Percentiles rank a stretch among this genome's conserved stretches.
phyloP scores from a whole-genome alignment of 768 basidiomycete species.

The Russula lepida region DNA sequence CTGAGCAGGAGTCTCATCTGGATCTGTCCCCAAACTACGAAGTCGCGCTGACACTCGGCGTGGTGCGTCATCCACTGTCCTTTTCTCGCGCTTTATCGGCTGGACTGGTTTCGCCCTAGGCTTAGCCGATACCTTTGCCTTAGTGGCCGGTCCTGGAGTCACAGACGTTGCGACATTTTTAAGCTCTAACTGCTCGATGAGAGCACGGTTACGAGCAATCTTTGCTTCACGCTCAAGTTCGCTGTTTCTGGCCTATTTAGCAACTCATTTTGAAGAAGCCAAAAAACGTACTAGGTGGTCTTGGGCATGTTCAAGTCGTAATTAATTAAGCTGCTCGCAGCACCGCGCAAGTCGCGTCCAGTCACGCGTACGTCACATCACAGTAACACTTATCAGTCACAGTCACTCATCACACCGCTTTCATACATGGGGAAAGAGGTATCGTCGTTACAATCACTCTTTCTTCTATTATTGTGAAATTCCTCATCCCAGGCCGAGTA shows the following conservation, averaged over 20 bases:
- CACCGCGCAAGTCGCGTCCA: background rate
- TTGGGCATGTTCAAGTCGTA: conserved; percentile 15
- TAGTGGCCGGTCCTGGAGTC: conserved; percentile 32
- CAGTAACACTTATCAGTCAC: background rate
- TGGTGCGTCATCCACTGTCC: conserved; percentile 35
- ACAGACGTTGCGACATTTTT: conserved; percentile 46
- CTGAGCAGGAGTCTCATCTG: conserved; percentile 56
- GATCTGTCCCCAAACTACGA: conserved; percentile 40
- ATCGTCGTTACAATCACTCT: no score
- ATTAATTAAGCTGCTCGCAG: background rate
- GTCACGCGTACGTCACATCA: conserved; percentile 2
- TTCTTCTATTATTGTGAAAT: background rate
- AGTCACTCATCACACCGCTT: no score
- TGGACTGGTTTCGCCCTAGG: conserved; percentile 54
- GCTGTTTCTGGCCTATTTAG: conserved; percentile 25
- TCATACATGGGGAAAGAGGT: no score
- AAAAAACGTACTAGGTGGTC: conserved; percentile 19
- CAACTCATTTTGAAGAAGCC: no score
- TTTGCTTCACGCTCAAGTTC: conserved; percentile 74
- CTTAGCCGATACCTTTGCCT: conserved; percentile 26
- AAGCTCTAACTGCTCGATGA: conserved; percentile 64
- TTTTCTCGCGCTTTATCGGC: conserved; percentile 45
- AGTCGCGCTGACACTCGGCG: conserved; percentile 62
- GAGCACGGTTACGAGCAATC: conserved; percentile 69
- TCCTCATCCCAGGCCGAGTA: background rate